Conservation (phyloP, 2,329 filamentous ascomycete genomes). For the Colletotrichum euphorbiae region DNA sequence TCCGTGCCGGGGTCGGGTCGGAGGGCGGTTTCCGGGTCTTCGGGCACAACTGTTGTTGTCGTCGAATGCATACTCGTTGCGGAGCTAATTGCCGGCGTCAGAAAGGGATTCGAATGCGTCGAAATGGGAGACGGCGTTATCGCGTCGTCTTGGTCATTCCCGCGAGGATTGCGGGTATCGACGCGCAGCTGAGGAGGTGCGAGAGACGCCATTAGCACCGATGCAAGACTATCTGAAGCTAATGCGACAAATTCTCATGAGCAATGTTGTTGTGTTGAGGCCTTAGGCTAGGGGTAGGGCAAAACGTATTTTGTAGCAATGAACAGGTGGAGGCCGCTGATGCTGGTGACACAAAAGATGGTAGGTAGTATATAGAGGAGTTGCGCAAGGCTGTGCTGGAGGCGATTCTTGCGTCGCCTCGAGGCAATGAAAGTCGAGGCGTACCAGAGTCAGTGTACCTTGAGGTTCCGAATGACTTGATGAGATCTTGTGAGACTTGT, state of each 20-base stretch:
- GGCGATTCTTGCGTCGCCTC: constrained; percentile 15
- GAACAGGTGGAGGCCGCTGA: neutral
- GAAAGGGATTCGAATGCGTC: constrained; percentile 44
- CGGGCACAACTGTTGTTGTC: constrained; percentile 31
- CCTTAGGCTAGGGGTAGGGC: neutral
- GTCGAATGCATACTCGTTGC: constrained; percentile 40
- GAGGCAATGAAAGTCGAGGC: constrained; percentile 4
- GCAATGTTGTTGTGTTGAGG: neutral
- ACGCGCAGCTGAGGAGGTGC: constrained; percentile 39
- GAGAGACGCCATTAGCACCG: constrained; percentile 39
- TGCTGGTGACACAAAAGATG: constrained; percentile 4
- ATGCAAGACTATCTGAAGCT: neutral
- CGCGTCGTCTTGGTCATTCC: constrained; percentile 37
- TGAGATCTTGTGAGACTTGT: constrained; percentile 16
- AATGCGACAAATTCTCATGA: constrained; percentile 18
- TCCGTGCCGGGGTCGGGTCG: constrained; percentile 78
- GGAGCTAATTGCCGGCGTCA: constrained; percentile 42
- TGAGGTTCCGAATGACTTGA: constrained; percentile 17
- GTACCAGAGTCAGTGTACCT: constrained; percentile 13
- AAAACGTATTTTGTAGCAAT: too few relatives aligned
- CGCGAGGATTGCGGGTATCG: constrained; percentile 32
- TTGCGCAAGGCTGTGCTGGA: constrained; percentile 12
- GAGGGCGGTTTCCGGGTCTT: constrained; percentile 63
- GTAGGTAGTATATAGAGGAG: constrained; percentile 23
- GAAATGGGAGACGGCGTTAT: constrained; percentile 39